A percentile compares a stretch with the other conserved stretches of the same genome.
These are phyloP conservation scores for Elsinoe ampelina DNA, from an alignment of 2,329 filamentous ascomycete genomes.

Conservation along the genomic window DNA sequence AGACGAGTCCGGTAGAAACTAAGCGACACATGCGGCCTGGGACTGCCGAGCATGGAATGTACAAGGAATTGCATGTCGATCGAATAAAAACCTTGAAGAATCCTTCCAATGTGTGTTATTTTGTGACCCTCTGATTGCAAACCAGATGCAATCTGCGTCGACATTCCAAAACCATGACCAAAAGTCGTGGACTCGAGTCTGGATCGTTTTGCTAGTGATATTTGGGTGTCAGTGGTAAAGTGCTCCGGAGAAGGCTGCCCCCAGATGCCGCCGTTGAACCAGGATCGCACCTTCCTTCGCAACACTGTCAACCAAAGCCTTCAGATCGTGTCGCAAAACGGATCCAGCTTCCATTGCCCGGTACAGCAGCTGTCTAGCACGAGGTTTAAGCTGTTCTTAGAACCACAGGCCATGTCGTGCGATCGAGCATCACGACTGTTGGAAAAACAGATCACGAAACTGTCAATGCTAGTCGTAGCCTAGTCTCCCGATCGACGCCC, in stretches of 20 bases:
- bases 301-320: neutral
- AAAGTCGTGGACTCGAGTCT: neutral
- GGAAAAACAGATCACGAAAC: constrained; percentile 3
- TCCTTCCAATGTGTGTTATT: too few species aligned
- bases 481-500: constrained; percentile 7
- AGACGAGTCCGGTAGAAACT: too few species aligned
- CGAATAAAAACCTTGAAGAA: too few species aligned
- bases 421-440: neutral
- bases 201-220: neutral
- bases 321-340: neutral
- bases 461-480: neutral
- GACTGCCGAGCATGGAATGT: too few species aligned
- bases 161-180: too few species aligned
- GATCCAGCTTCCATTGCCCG: too few species aligned
- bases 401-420: neutral
- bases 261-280: neutral
- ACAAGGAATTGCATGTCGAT: too few species aligned
- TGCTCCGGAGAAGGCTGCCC: neutral
- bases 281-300: neutral
- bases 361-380: neutral
- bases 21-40: too few species aligned
- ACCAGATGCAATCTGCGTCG: too few species aligned
- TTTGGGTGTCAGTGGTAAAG: neutral
- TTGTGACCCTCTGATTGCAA: too few species aligned
- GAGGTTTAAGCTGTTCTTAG: neutral